Percentiles rank a stretch among this genome's conserved stretches.
Conservation (phyloP, 2,329 filamentous ascomycete genomes). For the Fusarium sp. region DNA sequence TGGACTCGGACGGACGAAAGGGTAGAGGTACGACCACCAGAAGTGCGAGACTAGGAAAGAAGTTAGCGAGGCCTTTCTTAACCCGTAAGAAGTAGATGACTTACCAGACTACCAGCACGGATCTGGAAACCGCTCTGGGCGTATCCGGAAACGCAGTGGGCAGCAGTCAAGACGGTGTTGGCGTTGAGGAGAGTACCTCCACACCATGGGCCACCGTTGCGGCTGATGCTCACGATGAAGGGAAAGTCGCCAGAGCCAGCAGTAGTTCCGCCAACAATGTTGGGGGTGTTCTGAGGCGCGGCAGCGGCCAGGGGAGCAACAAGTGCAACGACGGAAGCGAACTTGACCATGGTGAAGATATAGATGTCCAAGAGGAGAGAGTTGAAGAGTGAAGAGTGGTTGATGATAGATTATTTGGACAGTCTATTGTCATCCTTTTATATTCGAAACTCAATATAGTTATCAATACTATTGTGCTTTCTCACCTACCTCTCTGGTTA, state of each 20-base stretch:
- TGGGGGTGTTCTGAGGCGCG: slow-evolving; percentile 6
- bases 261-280: slow-evolving; percentile 47
- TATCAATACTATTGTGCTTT: not conserved
- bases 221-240: slow-evolving; percentile 50
- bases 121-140: slow-evolving; percentile 37
- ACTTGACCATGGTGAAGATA: slow-evolving; percentile 28
- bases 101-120: slow-evolving; percentile 49
- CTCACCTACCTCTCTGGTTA: slow-evolving; percentile 18
- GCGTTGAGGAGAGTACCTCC: slow-evolving; percentile 51
- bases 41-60: slow-evolving; percentile 34
- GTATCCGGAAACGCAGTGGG: slow-evolving; percentile 42
- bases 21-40: slow-evolving; percentile 45
- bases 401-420: slow-evolving; percentile 1
- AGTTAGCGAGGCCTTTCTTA: not conserved
- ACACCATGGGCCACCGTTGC: slow-evolving; percentile 44
- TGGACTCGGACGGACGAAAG: slow-evolving; percentile 46
- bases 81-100: not conserved
- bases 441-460: slow-evolving; percentile 2
- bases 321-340: slow-evolving; percentile 27
- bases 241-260: slow-evolving; percentile 50
- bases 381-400: slow-evolving; percentile 27
- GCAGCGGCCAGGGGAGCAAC: slow-evolving; percentile 32
- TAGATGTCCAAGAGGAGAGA: slow-evolving; percentile 9
- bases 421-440: slow-evolving; percentile 12
- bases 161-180: slow-evolving; percentile 52